phyloP scores from a whole-genome alignment of 2,329 filamentous ascomycete genomes.

The Akanthomyces muscarius region DNA sequence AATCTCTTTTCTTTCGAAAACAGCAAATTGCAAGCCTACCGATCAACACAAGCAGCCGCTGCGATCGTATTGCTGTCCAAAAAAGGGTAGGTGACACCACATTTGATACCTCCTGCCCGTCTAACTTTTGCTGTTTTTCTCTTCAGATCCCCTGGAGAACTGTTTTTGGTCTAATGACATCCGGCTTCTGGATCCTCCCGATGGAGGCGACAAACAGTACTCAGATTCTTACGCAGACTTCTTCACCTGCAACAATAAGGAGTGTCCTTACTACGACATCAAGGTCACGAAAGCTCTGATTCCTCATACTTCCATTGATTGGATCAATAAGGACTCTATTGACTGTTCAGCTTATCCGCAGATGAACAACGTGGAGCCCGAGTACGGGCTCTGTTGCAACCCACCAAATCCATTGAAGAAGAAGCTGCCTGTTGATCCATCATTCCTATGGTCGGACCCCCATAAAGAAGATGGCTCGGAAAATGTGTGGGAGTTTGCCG shows the following conservation, averaged over 20 bases:
- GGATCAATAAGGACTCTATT: neutral
- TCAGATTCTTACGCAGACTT: neutral
- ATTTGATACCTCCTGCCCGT: neutral
- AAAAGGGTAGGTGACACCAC: neutral
- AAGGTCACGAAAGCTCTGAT: constrained; percentile 5
- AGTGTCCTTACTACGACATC: constrained; percentile 14
- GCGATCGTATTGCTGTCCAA: constrained; percentile 18
- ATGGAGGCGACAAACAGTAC: neutral
- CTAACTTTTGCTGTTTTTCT: neutral
- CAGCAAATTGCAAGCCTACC: neutral
- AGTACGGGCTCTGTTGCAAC: neutral
- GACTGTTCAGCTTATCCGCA: neutral
- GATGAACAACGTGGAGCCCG: constrained; percentile 17
- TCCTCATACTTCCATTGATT: neutral
- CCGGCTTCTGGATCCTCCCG: neutral
- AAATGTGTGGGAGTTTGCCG: constrained; percentile 5
- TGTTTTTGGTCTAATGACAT: neutral
- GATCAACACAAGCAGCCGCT: neutral
- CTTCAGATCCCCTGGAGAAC: neutral
- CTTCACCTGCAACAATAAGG: constrained; percentile 4
- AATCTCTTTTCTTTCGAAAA: neutral
- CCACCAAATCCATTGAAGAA: constrained; percentile 1
- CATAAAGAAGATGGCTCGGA: neutral
- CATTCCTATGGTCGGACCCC: neutral
- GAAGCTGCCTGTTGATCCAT: neutral